Evolutionary conservation across 2,329 filamentous ascomycete genomes (phyloP), one percentile per base, ranked within the genome.

Genomic region (Clonostachys solani): DNA sequence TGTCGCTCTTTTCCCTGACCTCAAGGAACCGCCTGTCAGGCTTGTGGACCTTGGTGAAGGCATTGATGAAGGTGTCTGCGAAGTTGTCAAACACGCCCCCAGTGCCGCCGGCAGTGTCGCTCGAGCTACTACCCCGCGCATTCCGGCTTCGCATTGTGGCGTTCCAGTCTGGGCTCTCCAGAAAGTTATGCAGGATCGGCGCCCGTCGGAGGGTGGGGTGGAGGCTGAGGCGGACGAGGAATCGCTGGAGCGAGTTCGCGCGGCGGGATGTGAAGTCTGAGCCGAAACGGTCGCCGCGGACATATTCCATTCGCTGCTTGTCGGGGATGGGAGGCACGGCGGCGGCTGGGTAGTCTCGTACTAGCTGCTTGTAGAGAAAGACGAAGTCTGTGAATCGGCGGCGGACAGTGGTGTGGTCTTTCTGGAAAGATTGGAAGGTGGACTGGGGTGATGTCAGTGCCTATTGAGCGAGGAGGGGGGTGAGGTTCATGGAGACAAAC

Each of bases 241-340:
- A 99, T 45, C 94, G 87, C 67, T 95, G 86, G 45, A 99, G 78
- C 5, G 92, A 96, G 73, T 92, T 87, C 44, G 90, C 91, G 56
- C 94, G 84, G 34, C 94, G 85, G 42, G 83, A 77, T 34, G 91
- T 99, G 65, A 99, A 99, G 69, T 97, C 94, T 44, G 86, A 71
- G 9, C 92, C 91, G 67, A 99, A 99, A 52, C 94, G 87, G 72
- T 97, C 92, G 56, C 94, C 94, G 35, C 92, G 88, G 45, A 97
- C 94, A 63, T 97, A 97, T 62, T 96, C 91, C 89, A 99, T 96
- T 70, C 95, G 95, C 75, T 97, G 92, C 77, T 97, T 99, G 71
- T 97, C 94, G 46, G 94, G 94, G 46, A 99, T 77, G 42, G 94
- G 94, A 33, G 94, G 94, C 5, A 99, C 89, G 43, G 94, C 94